Conservation (phyloP, 257 asterid genomes). For the Sherardia arvensis region DNA sequence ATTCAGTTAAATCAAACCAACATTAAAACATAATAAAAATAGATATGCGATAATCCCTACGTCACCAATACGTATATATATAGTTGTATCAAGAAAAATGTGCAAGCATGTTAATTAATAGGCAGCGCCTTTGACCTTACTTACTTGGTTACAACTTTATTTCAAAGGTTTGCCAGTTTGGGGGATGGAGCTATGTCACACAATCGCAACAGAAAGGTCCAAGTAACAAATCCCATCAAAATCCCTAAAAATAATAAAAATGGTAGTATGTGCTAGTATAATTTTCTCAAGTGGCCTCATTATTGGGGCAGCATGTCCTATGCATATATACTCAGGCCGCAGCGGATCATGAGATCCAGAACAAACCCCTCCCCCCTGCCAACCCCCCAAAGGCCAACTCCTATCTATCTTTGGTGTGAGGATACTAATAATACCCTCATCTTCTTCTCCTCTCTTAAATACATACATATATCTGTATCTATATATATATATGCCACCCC, state of each 20-base stretch:
- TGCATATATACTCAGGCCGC: too few relatives aligned
- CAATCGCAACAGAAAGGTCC: background rate
- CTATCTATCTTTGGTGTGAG: slow-evolving; percentile 18
- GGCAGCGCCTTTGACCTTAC: background rate
- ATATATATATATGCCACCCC: background rate
- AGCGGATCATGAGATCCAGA: slow-evolving; percentile 4
- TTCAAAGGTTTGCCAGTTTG: background rate
- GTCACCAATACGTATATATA: background rate
- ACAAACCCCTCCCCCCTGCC: background rate
- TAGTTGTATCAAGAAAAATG: background rate
- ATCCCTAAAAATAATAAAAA: background rate
- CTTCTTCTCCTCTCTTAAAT: background rate
- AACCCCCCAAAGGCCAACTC: background rate
- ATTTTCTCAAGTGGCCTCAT: background rate
- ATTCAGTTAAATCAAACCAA: too few relatives aligned
- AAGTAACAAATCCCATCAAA: background rate
- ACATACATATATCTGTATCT: too few relatives aligned
- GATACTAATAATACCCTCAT: slow-evolving; percentile 20
- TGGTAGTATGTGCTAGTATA: background rate
- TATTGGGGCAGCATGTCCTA: too few relatives aligned
- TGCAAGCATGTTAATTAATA: background rate
- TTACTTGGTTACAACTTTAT: background rate
- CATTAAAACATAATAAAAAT: too few relatives aligned
- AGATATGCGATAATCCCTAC: background rate
- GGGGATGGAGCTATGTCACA: background rate